These are phyloP conservation scores for carrot (Daucus carota) DNA, from an alignment of 129 eudicot species.

Conservation along the genomic window DH1_v3.0 NC_030384.2:45058001-45058500, in stretches of 20 bases:
- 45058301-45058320: too few relatives aligned
- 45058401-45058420: too few relatives aligned
- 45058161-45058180: conserved; percentile 42
- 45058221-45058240: too few relatives aligned
- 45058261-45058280: too few relatives aligned
- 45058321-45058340: too few relatives aligned
- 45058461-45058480: conserved; percentile 45
- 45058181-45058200: conserved; percentile 27
- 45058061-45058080: too few relatives aligned
- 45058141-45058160: conserved; percentile 45
- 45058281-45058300: too few relatives aligned
- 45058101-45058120: conserved; percentile 26
- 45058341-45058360: not conserved
- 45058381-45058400: not conserved
- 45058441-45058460: conserved; percentile 47
- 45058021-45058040: conserved; percentile 17
- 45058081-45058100: conserved; percentile 40
- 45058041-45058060: conserved; percentile 29
- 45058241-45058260: too few relatives aligned
- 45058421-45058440: not conserved
- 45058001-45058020: too few relatives aligned
- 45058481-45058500: conserved; percentile 41
- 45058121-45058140: conserved; percentile 34
- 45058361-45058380: not conserved
- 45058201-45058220: conserved; percentile 43